Evolutionary conservation across 768 basidiomycete species (phyloP), one percentile per base, ranked within the genome.

Genomic region (Glaciozyma martinii): DNA sequence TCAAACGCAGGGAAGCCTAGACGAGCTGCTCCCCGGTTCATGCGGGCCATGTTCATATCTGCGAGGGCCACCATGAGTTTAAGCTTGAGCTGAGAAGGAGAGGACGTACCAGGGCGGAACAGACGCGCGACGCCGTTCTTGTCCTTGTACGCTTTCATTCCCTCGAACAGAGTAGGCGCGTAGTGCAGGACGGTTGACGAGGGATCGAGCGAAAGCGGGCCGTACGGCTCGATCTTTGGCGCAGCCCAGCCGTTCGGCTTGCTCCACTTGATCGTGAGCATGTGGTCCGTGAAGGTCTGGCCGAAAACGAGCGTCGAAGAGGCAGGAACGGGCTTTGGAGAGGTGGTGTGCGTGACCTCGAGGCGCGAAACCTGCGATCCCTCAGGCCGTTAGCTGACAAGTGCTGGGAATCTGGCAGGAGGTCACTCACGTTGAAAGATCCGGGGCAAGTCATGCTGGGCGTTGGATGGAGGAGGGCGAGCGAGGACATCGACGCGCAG

Each of bases 151-250:
- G 93, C 93, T 76, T 97, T 97, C 83, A 95, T 84, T 23, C 72
- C 93, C 44, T 98, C 93, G 74, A 98, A 94, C 54, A 86, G 80
- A 54, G 86, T 72, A 10, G 91, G 90, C 0, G 91, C 91, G 78
- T 98, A 97, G 76, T 98, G 93, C 64, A 98, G 80, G 25, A 92
- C 92, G 65, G 88, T 83, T 75, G 79, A 82, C 72, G 87, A 88
- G 9, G 90, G 90, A 66, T 90, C 86, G 25, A 92, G 78, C 23
- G 78, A 72, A 46, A 92, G 78, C 9, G 87, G 86, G 4, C 83
- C 86, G 75, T 92, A 94, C 63, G 91, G 90, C 71, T 81, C 80
- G 67, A 97, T 94, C 72, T 84, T 79, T 3, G 92, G 92, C 3
- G 80, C 75, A 27, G 83, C 86, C 92, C 93, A 97, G 23, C 93